phyloP scores from a whole-genome alignment of 2,329 filamentous ascomycete genomes.

The Thermochaetoides dissita region DNA sequence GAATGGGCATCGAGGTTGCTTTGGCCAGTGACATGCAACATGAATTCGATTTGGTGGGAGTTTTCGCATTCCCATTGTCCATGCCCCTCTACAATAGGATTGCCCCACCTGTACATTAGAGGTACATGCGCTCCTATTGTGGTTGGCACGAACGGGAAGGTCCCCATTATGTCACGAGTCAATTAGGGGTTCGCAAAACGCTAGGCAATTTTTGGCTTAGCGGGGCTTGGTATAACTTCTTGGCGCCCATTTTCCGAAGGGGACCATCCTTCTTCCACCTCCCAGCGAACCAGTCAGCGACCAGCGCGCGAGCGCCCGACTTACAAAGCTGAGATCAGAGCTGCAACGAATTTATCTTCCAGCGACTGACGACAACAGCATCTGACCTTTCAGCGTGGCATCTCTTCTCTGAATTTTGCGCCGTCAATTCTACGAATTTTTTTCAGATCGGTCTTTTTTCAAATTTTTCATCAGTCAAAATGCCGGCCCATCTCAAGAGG shows the following conservation, averaged over 20 bases:
- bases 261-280: not conserved
- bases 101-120: not conserved
- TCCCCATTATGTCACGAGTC: not conserved
- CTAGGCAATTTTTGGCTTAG: not conserved
- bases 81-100: not conserved
- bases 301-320: not conserved
- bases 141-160: not conserved
- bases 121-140: not conserved
- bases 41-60: not conserved
- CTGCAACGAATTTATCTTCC: not conserved
- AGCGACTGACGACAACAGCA: not conserved
- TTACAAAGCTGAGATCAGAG: not conserved
- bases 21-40: not conserved
- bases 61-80: not conserved
- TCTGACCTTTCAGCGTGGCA: not conserved
- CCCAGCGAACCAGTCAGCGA: not conserved
- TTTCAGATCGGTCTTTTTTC: not conserved
- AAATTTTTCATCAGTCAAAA: not conserved
- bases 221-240: not conserved
- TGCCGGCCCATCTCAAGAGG: not conserved
- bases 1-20: not conserved
- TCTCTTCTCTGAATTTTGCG: not conserved
- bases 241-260: not conserved
- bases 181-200: not conserved
- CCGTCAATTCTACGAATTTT: not conserved